phyloP scores from a whole-genome alignment of 2,329 filamentous ascomycete genomes.

The Ceratocystis albifundus region DNA sequence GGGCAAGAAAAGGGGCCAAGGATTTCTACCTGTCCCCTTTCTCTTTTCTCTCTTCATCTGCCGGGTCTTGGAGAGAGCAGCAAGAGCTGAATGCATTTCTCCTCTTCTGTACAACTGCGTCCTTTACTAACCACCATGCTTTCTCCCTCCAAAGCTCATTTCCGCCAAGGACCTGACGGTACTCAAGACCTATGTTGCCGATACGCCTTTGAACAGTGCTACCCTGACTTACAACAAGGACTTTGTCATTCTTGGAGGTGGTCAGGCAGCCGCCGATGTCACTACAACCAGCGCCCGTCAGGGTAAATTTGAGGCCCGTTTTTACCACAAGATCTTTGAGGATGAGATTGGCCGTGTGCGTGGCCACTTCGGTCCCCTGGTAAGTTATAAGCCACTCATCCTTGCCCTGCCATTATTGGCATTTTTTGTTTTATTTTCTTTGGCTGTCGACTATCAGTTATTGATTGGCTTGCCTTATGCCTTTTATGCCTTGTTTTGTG shows the following conservation, averaged over 20 bases:
- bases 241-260: constrained; percentile 94
- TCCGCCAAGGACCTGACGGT: constrained; percentile 76
- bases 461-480: no score
- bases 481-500: no score
- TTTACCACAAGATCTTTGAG: constrained; percentile 99
- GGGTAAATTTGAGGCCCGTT: constrained; percentile 97
- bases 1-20: no score
- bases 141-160: constrained; percentile 47
- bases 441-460: no score
- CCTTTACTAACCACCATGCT: not conserved
- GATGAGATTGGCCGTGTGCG: constrained; percentile 96
- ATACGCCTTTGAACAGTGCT: constrained; percentile 94
- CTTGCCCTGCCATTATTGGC: not conserved
- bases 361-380: constrained; percentile 87
- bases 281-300: constrained; percentile 87
- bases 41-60: no score
- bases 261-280: constrained; percentile 97
- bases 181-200: constrained; percentile 82
- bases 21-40: no score
- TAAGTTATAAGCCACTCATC: constrained; percentile 27
- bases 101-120: not conserved
- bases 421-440: not conserved
- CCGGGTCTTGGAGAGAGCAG: no score
- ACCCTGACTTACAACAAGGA: constrained; percentile 92
- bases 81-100: not conserved